Base-by-base conservation (phyloP, 768 basidiomycete species). In the Goffeauzyma gilvescens region DNA sequence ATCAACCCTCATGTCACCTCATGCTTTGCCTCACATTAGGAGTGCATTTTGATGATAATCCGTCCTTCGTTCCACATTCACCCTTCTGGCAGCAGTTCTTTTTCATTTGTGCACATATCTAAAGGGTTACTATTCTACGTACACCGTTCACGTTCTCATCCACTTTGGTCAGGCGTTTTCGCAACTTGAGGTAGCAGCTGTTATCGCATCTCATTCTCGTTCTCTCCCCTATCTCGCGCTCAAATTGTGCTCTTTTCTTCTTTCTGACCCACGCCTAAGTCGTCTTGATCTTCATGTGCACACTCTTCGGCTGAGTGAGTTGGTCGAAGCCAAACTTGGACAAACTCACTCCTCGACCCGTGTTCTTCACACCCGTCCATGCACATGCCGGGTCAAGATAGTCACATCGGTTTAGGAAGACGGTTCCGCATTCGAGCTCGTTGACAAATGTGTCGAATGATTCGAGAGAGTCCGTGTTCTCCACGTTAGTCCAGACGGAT, bases 291-390 rank as follows among this genome's bases (percentile, higher is more conserved):
- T 56, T 55, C 58, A 62, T 63, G 49, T 57, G 55, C n/a, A 65
- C 49, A 6, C 50, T 50, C 50, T 65, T 65, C 21, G 58, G 50
- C 36, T 59, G 47, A 9, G 59, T 61, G 24, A 65, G 46, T 30
- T 61, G 57, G 36, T 62, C 60, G 41, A 59, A 65, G 1, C 60
- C 89, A 50, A 82, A 86, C 57, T 79, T 78, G 59, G 82, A 85
- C 52, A 96, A 66, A 55, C 83, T 87, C 46, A 95, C 68, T 1
- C 90, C 93, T 22, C 87, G 69, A 20, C 93, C 93, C 42, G 81
- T 86, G 54, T 93, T 68, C 69, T 95, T 96, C 35, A 84, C 79
- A 2, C 90, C 93, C 2, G 79, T 82, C 93, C 93, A 98, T 0
- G 82, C 73, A 1, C 96, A 67, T 4, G 87, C 85, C 2, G 93